These are phyloP conservation scores for Lasiosphaeria hispida DNA, from an alignment of 495 filamentous ascomycete species.

Conservation along the genomic window DNA sequence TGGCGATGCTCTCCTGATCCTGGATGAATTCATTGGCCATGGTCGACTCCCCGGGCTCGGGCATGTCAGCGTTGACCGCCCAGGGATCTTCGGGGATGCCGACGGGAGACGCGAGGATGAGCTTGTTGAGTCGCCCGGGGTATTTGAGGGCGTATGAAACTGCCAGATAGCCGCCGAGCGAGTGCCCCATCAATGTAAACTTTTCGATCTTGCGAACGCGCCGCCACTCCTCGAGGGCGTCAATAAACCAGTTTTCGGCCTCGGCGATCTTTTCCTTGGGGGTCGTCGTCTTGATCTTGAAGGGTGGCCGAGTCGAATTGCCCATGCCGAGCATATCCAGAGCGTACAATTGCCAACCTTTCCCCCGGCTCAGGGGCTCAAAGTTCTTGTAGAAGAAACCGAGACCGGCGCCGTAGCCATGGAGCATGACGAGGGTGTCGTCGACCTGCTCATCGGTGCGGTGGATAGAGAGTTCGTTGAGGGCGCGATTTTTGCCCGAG, in stretches of 20 bases:
- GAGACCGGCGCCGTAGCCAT: conserved; percentile 92
- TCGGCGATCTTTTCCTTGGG: conserved; percentile 79
- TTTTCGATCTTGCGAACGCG: conserved; percentile 81
- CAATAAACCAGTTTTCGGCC: conserved; percentile 94
- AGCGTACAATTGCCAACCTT: conserved; percentile 87
- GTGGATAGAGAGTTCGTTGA: conserved; percentile 94
- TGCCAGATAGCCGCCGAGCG: conserved; percentile 89
- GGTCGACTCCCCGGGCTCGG: conserved; percentile 68
- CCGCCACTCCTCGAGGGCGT: conserved; percentile 95
- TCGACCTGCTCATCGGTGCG: conserved; percentile 74
- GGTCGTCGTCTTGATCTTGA: conserved; percentile 79
- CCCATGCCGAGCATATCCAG: conserved; percentile 95
- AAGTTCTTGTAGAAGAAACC: conserved; percentile 99
- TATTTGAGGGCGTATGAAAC: conserved; percentile 96
- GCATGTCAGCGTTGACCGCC: conserved; percentile 77
- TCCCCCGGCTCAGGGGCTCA: conserved; percentile 71
- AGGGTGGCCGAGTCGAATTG: conserved; percentile 77
- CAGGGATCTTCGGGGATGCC: conserved; percentile 95
- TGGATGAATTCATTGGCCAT: conserved; percentile 71
- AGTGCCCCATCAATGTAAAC: conserved; percentile 91
- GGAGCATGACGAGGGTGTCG: conserved; percentile 89
- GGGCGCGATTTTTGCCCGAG: conserved; percentile 75
- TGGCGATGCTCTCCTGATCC: conserved; percentile 61
- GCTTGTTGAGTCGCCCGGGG: conserved; percentile 87
- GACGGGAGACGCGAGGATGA: conserved; percentile 90